A percentile compares a stretch with the other conserved stretches of the same genome.
Evolutionary conservation across 2,329 filamentous ascomycete species (phyloP).

Genomic region (Botrytis sinoallii): DNA sequence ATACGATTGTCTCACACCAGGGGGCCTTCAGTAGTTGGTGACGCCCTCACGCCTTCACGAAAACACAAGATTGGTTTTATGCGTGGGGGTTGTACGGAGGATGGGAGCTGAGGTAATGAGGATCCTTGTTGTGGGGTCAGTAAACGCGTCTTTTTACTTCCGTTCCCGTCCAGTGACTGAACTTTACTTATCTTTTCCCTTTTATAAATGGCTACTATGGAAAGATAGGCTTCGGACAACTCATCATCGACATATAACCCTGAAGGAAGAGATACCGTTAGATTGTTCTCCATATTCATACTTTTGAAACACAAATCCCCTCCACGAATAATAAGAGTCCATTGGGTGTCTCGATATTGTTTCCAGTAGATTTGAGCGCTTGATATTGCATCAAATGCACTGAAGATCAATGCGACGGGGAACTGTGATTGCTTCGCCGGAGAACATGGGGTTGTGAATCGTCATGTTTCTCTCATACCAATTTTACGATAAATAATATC

Average conservation of each 20-base stretch:
- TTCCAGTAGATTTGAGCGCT: slow-evolving; percentile 9
- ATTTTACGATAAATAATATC: slow-evolving; percentile 16
- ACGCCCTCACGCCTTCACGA: slow-evolving; percentile 10
- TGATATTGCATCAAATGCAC: slow-evolving; percentile 16
- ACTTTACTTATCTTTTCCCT: background rate
- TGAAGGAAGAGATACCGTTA: background rate
- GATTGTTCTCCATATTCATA: background rate
- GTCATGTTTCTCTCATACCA: background rate
- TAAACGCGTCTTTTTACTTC: background rate
- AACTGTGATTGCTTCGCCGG: slow-evolving; percentile 15
- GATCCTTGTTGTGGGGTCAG: slow-evolving; percentile 6
- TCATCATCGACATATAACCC: background rate
- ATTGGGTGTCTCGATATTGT: background rate
- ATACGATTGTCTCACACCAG: slow-evolving; percentile 3
- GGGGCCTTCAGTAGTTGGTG: background rate
- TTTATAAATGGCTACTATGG: background rate
- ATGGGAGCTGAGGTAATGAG: slow-evolving; percentile 9
- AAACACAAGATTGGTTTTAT: background rate
- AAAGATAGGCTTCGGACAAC: background rate
- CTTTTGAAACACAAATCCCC: background rate
- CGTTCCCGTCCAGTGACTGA: slow-evolving; percentile 1
- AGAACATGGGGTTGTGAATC: slow-evolving; percentile 4
- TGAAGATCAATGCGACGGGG: slow-evolving; percentile 21
- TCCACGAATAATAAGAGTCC: background rate
- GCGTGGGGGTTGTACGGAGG: slow-evolving; percentile 7